phyloP scores from a whole-genome alignment of 2,329 filamentous ascomycete genomes.

The Emmonsiellopsis sp. region DNA sequence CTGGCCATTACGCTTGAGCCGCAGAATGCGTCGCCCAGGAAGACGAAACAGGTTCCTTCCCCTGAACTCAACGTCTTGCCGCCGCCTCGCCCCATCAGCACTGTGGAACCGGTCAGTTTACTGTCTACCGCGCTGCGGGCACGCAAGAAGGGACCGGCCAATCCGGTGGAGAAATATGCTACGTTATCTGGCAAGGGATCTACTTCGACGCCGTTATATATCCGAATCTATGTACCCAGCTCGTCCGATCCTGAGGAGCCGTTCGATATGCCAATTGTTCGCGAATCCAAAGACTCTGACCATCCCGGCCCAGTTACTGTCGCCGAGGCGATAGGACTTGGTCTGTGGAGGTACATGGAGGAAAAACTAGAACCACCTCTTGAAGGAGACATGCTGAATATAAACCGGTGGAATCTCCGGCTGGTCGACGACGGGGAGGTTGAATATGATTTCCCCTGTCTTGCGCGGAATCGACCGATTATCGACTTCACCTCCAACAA shows the following conservation, averaged over 20 bases:
- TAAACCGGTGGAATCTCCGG: constrained; percentile 57
- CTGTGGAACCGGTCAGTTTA: constrained; percentile 47
- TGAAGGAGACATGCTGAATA: constrained; percentile 43
- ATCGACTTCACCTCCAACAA: constrained; percentile 60
- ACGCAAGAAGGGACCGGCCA: constrained; percentile 48
- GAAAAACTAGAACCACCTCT: constrained; percentile 48
- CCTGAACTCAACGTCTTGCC: constrained; percentile 50
- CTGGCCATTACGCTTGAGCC: constrained; percentile 25
- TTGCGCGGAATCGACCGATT: constrained; percentile 49
- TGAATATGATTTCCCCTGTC: constrained; percentile 56
- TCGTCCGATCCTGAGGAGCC: constrained; percentile 48
- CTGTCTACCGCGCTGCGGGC: constrained; percentile 51
- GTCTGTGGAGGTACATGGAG: constrained; percentile 53
- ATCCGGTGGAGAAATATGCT: constrained; percentile 53
- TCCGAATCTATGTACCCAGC: constrained; percentile 55
- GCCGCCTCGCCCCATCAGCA: constrained; percentile 53
- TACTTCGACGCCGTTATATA: constrained; percentile 47
- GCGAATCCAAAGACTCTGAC: constrained; percentile 46
- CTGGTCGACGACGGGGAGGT: constrained; percentile 62
- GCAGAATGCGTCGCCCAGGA: constrained; percentile 42
- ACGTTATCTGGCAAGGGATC: constrained; percentile 53
- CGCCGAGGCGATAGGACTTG: constrained; percentile 54
- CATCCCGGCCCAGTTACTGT: constrained; percentile 45
- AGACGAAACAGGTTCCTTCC: constrained; percentile 34
- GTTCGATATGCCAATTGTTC: constrained; percentile 49